A percentile compares a stretch with the other conserved stretches of the same genome.
phyloP scores from a whole-genome alignment of 1,284 basidiomycete genomes.

The Tremellales sp. region DNA sequence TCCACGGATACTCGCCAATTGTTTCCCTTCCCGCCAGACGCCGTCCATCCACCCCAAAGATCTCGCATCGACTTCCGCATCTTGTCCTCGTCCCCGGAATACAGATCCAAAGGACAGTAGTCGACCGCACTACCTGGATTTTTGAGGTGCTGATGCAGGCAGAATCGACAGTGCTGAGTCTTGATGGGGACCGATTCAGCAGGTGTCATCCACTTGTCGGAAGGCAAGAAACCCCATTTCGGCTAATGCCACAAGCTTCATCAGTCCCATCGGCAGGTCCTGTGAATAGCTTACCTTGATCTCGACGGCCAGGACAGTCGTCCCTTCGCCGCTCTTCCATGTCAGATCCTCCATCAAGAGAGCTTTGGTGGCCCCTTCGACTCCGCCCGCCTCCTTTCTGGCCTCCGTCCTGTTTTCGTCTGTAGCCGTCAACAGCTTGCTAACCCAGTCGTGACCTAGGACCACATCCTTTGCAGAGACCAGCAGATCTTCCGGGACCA shows the following conservation, averaged over 20 bases:
- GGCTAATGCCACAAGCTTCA: slow-evolving; percentile 59
- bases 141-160: slow-evolving; percentile 71
- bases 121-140: slow-evolving; percentile 11
- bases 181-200: slow-evolving; percentile 59
- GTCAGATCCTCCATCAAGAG: slow-evolving; percentile 54
- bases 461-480: slow-evolving; percentile 56
- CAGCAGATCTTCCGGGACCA: slow-evolving; percentile 60
- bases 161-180: slow-evolving; percentile 72
- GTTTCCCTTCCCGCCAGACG: slow-evolving; percentile 62
- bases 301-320: slow-evolving; percentile 61
- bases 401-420: slow-evolving; percentile 57
- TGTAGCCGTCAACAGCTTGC: slow-evolving; percentile 53
- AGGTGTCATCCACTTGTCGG: slow-evolving; percentile 56
- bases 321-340: slow-evolving; percentile 37
- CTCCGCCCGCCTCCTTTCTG: slow-evolving; percentile 55
- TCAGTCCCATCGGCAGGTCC: slow-evolving; percentile 3
- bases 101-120: slow-evolving; percentile 86
- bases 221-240: slow-evolving; percentile 89
- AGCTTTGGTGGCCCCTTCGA: slow-evolving; percentile 63
- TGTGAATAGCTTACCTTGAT: slow-evolving; percentile 64
- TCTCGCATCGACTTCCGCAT: slow-evolving; percentile 61
- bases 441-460: slow-evolving; percentile 63
- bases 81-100: slow-evolving; percentile 61
- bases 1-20: slow-evolving; percentile 73
- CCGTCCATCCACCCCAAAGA: slow-evolving; percentile 70